Conservation (phyloP, 2,329 filamentous ascomycete species). For the Gremmenia infestans region DNA sequence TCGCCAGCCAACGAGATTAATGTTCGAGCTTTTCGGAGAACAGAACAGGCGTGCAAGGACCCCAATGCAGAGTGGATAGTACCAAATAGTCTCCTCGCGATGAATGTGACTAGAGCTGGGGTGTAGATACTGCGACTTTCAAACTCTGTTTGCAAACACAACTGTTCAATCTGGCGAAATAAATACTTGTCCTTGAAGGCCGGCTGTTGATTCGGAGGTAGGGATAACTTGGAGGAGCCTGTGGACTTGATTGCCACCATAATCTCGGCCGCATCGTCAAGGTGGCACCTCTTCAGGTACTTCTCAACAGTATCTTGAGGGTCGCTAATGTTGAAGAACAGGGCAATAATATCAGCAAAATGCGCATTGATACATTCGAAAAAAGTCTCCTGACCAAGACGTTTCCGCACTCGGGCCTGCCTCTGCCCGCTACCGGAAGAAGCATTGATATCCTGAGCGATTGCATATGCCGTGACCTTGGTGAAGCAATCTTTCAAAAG, state of each 20-base stretch:
- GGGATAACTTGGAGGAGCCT: constrained; percentile 56
- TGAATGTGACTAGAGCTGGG: constrained; percentile 65
- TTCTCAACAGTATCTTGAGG: constrained; percentile 71
- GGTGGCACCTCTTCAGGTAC: constrained; percentile 55
- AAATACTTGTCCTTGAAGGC: constrained; percentile 77
- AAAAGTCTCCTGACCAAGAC: constrained; percentile 64
- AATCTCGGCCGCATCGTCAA: constrained; percentile 56
- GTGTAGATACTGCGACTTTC: constrained; percentile 67
- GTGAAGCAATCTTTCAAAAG: constrained; percentile 67
- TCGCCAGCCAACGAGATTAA: constrained; percentile 73
- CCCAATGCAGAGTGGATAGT: constrained; percentile 79
- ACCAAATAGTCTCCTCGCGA: constrained; percentile 74
- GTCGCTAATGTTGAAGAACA: constrained; percentile 72
- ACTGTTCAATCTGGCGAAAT: constrained; percentile 65
- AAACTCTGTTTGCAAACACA: constrained; percentile 69
- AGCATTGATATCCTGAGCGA: constrained; percentile 65
- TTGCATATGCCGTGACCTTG: constrained; percentile 76
- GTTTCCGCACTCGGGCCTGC: constrained; percentile 55
- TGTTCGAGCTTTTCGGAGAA: constrained; percentile 80
- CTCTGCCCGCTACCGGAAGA: constrained; percentile 38
- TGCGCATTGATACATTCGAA: constrained; percentile 58
- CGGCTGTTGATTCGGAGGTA: constrained; percentile 81
- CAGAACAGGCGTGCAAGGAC: constrained; percentile 78
- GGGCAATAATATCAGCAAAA: constrained; percentile 72
- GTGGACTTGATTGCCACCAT: constrained; percentile 66